Base-by-base conservation (phyloP, 2,329 filamentous ascomycete species). In the Diaporthe citriasiana region DNA sequence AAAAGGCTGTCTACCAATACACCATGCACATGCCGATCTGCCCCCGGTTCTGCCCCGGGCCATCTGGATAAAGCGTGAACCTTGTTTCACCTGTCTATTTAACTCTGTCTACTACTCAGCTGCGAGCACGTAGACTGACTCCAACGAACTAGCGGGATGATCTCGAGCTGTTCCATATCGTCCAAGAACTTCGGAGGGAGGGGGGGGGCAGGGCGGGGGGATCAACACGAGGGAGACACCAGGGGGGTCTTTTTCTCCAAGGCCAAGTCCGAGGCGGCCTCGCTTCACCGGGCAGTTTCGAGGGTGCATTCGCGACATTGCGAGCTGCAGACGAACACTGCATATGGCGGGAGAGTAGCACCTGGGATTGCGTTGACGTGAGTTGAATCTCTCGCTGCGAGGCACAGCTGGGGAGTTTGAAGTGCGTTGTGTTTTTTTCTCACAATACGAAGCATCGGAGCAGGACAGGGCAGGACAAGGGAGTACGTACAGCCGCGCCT, bases 81-180 rank as follows among this genome's bases (percentile, higher is more conserved):
- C 47, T 53, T 51, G 63, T 68, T 68, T 68, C 63, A 68, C 63
- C 4, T 40, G 33, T 53, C 47, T 51, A 40, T 53, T 22, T 40
- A 40, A 68, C 47, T 53, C 45, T 68, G 27, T 47, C 19, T 17
- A 8, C 40, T 22, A 3, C 56, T 40, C 56, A 38, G 56, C n/a
- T n/a, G n/a, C n/a, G n/a, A 1, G n/a, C 27, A 15, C 10, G 47
- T 25, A 50, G 22, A 13, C 47, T 13, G 25, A 35, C 47, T 40
- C 45, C 47, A 40, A 68, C 63, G 9, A 68, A 68, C 63, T 68
- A 68, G 63, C 63, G 63, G 63, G 63, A 68, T 51, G 47, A 68
- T 68, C 47, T 53, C 47, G 47, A 68, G 63, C 47, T 19, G 15
- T 68, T 68, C 63, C 47, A 53, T 68, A 27, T 53, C 63, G 33